Evolutionary conservation across 129 eudicot genomes (phyloP).

Genomic region (Lactuca saligna): DNA sequence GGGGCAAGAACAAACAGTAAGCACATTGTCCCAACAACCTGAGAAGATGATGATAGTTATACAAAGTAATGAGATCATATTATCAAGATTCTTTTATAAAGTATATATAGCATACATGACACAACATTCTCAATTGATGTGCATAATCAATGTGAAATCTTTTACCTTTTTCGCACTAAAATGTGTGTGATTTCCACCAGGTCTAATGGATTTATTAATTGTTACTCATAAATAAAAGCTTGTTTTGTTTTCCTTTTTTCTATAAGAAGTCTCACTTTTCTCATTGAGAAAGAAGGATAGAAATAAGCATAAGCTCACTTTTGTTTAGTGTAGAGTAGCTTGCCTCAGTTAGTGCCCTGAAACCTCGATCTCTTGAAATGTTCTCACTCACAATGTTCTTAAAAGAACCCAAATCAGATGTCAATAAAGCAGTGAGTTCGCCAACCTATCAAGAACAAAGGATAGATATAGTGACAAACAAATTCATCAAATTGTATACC

Average conservation of each 20-base stretch:
- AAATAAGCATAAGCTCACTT: slow-evolving; percentile 72
- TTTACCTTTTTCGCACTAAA: slow-evolving; percentile 11
- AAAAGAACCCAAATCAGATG: slow-evolving; percentile 91
- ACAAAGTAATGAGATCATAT: slow-evolving; percentile 5
- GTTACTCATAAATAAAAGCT: slow-evolving; percentile 7
- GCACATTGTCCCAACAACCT: slow-evolving; percentile 86
- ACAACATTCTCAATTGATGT: neutral
- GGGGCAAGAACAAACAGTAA: slow-evolving; percentile 80
- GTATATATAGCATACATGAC: neutral
- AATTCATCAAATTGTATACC: slow-evolving; percentile 6
- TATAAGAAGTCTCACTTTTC: slow-evolving; percentile 24
- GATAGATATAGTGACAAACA: slow-evolving; percentile 8
- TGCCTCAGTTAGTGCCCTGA: slow-evolving; percentile 99
- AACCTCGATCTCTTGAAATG: slow-evolving; percentile 93
- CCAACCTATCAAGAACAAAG: slow-evolving; percentile 66
- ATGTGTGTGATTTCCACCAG: slow-evolving; percentile 10
- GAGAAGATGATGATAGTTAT: slow-evolving; percentile 26
- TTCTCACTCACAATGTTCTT: slow-evolving; percentile 86
- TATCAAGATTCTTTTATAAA: slow-evolving; percentile 7
- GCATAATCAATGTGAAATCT: neutral
- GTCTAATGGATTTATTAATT: slow-evolving; percentile 7
- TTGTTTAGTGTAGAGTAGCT: slow-evolving; percentile 90
- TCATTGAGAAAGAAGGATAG: slow-evolving; percentile 29
- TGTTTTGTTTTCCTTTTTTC: neutral
- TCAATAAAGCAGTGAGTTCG: slow-evolving; percentile 86